Evolutionary conservation across 805 yeast species (phyloP), one percentile per base, ranked within the genome.

Genomic region (Candida berthetii): DNA sequence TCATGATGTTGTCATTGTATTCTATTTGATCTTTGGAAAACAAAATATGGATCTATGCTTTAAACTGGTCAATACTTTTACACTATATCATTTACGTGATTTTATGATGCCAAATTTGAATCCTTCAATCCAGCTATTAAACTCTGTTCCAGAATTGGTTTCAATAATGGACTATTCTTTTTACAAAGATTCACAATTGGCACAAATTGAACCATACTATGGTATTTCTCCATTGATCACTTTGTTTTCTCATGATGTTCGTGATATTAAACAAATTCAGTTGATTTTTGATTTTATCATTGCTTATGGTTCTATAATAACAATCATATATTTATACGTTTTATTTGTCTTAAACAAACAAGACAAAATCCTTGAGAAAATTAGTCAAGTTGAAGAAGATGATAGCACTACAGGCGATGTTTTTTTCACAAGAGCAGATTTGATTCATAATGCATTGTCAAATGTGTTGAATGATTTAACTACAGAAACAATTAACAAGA

Each of bases 221-320:
- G 84, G 88, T 0, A 61, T 93, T 14, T 84, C 96, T 16, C 75
- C 91, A 1, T 65, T 91, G 1, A 67, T 91, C 29, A 88, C 98
- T 1, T 50, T 86, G 36, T 87, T 81, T 56, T 67, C 91, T 8
- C 97, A 90, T 62, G 89, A 87, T 45, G 48, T 76, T 16, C 62
- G 66, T 35, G 66, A 70, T 28, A 62, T 72, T 37, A 64, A 63
- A 11, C 73, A 76, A 24, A 61, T 85, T 7, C 67, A 77, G 42
- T 60, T 70, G 3, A 60, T 91, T 3, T 86, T 93, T 76, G 96
- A 87, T 56, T 75, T 73, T 41, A 65, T 83, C 7, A 62, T 89
- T 31, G 68, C 82, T 16, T 63, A 76, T 36, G 71, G 71, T 39
- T 76, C 85, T 1, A 72, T 85, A 41, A 52, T 69, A 2, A 62